Evolutionary conservation across 2,329 filamentous ascomycete genomes (phyloP), one percentile per base, ranked within the genome.

Genomic region (Colletotrichum endophyticum): DNA sequence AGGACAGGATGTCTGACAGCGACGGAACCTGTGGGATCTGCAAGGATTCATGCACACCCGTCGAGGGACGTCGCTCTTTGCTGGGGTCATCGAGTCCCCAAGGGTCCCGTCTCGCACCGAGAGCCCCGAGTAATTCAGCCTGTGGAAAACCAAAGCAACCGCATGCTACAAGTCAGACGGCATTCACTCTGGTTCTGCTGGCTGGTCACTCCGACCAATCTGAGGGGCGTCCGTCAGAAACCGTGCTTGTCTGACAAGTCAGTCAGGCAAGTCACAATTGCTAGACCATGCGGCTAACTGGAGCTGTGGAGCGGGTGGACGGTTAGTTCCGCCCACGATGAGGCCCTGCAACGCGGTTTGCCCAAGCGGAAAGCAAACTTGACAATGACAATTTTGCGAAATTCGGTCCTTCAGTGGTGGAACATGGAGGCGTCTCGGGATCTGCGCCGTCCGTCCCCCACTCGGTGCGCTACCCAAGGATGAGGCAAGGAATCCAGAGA

Each of bases 301-400:
- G 70, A 53, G 70, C 32, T 34, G 73, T 76, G 73, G 62, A 63
- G 62, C 53, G 22, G 36, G 19, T 62, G 32, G 36, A 53, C 73
- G 69, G 69, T 36, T 68, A 61, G 68, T 67, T 66, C 69, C 73
- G 73, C 53, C 16, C 39, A 72, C 56, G 49, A 72, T 22, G 28
- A 22, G 19, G 53, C 64, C 53, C 39, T 28, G 30, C 27, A 71
- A 72, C 49, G 56, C 56, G 56, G 27, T 59, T 59, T 59, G 19
- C 8, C n/a, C 57, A n/a, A 56, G 32, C 53, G 56, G 56, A 68
- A 67, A 67, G 39, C 73, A 63, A 72, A 67, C 36, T 27, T 28
- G 56, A 68, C 49, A 39, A 39, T 49, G 56, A 64, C 61, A 61
- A 72, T 27, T 63, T 62, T 44, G 57, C 39, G 32, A 49, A 71